phyloP scores from a whole-genome alignment of 2,329 filamentous ascomycete species.

The Paecilomyces variotii region DNA sequence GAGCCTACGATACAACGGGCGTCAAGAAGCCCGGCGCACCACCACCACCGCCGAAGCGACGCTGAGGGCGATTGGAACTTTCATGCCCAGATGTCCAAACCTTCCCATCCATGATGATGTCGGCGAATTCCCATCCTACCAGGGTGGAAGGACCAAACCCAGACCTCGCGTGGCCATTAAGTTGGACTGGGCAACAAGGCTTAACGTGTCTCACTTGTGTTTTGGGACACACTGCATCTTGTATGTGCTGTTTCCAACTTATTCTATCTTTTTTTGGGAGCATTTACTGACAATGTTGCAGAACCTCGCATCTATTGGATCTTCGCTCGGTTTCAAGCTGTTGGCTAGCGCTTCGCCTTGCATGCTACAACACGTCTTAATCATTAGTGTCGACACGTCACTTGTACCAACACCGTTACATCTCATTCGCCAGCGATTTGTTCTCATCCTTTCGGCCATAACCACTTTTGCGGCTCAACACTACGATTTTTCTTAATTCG shows the following conservation, averaged over 20 bases:
- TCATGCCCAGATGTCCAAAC: not conserved
- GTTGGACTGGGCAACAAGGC: not conserved
- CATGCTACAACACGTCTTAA: not conserved
- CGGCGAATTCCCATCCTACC: not conserved
- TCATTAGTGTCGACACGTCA: not conserved
- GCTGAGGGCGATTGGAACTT: constrained; percentile 11
- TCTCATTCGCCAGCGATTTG: not conserved
- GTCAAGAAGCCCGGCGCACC: constrained; percentile 41
- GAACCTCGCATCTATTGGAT: not conserved
- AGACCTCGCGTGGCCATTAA: not conserved
- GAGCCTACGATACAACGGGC: constrained; percentile 45
- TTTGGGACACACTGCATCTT: not conserved
- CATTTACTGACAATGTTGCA: not conserved
- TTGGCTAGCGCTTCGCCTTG: not conserved
- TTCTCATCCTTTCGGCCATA: not conserved
- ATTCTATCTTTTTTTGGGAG: not conserved
- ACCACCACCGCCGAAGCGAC: constrained; percentile 35
- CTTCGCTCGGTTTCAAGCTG: not conserved
- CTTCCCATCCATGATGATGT: not conserved
- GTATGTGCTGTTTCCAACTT: not conserved
- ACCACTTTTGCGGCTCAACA: constrained; percentile 4
- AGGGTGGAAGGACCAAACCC: not conserved
- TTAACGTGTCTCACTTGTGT: not conserved
- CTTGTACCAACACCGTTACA: constrained; percentile 1
- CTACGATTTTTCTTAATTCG: constrained; percentile 6